Evolutionary conservation across 2,329 filamentous ascomycete species (phyloP).

Genomic region (Exophiala alcalophila): DNA sequence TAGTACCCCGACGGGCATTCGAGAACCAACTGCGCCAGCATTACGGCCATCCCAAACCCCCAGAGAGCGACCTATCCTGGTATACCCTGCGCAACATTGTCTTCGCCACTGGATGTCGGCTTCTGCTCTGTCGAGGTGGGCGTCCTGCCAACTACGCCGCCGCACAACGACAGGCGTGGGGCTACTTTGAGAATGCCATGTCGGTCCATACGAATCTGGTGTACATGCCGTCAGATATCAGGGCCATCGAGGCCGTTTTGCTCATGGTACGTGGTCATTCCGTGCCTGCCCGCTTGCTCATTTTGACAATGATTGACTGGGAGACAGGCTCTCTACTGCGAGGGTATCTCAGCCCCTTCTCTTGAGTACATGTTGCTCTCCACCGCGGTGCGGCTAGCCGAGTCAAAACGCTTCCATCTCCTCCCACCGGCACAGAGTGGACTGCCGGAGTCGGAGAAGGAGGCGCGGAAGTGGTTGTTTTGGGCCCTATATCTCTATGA

Average conservation of each 20-base stretch:
- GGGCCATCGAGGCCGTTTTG: background rate
- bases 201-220: background rate
- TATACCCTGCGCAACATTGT: slow-evolving; percentile 3
- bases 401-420: slow-evolving; percentile 6
- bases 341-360: background rate
- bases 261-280: background rate
- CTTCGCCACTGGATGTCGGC: background rate
- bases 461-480: slow-evolving; percentile 1
- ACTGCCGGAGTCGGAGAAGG: background rate
- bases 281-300: background rate
- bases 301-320: background rate
- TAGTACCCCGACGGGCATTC: background rate
- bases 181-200: slow-evolving; percentile 1
- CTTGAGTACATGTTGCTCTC: slow-evolving; percentile 6
- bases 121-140: background rate
- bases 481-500: slow-evolving; percentile 11
- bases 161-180: background rate
- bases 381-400: slow-evolving; percentile 3
- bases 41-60: background rate
- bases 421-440: background rate
- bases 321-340: slow-evolving; percentile 1
- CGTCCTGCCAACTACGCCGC: background rate
- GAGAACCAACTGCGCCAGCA: background rate
- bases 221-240: background rate
- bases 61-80: background rate